Evolutionary conservation across 345 rosid genomes (phyloP).

Genomic region (Dovyalis caffra): DNA sequence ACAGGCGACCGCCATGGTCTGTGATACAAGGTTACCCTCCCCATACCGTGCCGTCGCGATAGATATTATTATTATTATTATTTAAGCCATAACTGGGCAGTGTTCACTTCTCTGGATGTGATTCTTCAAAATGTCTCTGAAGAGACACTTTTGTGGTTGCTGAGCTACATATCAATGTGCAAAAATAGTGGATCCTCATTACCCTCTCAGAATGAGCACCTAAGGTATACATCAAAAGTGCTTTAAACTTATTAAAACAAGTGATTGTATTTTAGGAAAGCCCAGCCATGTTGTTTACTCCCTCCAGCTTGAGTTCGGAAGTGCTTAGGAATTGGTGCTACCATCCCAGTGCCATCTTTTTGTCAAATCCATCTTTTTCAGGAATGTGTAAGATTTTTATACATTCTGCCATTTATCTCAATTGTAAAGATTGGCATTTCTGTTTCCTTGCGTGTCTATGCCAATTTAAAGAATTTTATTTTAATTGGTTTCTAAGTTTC

Average conservation of each 20-base stretch:
- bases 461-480: background rate
- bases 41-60: conserved; percentile 27
- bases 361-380: background rate
- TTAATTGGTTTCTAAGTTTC: background rate
- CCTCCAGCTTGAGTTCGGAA: background rate
- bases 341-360: background rate
- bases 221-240: background rate
- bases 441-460: background rate
- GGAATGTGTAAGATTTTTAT: background rate
- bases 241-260: background rate
- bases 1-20: conserved; percentile 79
- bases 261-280: background rate
- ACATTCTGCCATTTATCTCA: background rate
- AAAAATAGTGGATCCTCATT: background rate
- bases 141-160: background rate
- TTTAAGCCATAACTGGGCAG: background rate
- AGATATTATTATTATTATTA: too few relatives aligned
- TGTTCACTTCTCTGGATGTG: background rate
- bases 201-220: background rate
- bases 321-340: background rate
- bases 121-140: background rate
- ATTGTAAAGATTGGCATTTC: background rate
- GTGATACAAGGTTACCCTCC: conserved; percentile 58
- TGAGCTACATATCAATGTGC: background rate
- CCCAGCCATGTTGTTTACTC: background rate